Evolutionary conservation across 129 eudicot genomes (phyloP).

Genomic region (Lonicera japonica): DNA sequence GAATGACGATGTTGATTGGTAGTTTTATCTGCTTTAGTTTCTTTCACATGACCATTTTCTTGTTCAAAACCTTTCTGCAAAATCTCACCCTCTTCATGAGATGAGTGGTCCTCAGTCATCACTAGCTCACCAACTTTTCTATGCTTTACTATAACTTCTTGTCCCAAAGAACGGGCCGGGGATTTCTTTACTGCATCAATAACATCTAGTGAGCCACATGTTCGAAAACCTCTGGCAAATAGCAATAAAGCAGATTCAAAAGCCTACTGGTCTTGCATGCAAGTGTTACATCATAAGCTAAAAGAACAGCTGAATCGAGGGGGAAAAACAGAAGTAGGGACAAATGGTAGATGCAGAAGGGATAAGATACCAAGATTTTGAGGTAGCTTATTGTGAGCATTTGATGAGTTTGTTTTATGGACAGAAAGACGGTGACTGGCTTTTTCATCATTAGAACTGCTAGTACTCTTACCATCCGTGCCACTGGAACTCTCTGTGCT

Average conservation of each 20-base stretch:
- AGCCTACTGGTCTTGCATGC: background rate
- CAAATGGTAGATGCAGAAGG: no score
- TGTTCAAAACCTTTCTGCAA: constrained; percentile 22
- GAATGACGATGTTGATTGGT: constrained; percentile 21
- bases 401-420: constrained; percentile 12
- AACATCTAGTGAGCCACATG: background rate
- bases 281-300: background rate
- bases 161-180: constrained; percentile 13
- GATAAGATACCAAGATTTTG: constrained; percentile 27
- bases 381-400: constrained; percentile 23
- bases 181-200: constrained; percentile 25
- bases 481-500: constrained; percentile 62
- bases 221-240: no score
- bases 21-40: constrained; percentile 30
- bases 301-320: background rate
- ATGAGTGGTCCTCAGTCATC: constrained; percentile 14
- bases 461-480: constrained; percentile 38
- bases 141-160: constrained; percentile 28
- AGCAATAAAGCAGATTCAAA: background rate
- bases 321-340: no score
- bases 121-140: constrained; percentile 26
- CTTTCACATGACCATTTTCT: constrained; percentile 34
- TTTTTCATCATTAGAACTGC: constrained; percentile 64
- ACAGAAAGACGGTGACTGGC: constrained; percentile 25
- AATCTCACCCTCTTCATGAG: constrained; percentile 47